These are phyloP conservation scores for Brettanomyces sp. DNA, from an alignment of 805 yeast genomes.

Conservation along the genomic window DNA sequence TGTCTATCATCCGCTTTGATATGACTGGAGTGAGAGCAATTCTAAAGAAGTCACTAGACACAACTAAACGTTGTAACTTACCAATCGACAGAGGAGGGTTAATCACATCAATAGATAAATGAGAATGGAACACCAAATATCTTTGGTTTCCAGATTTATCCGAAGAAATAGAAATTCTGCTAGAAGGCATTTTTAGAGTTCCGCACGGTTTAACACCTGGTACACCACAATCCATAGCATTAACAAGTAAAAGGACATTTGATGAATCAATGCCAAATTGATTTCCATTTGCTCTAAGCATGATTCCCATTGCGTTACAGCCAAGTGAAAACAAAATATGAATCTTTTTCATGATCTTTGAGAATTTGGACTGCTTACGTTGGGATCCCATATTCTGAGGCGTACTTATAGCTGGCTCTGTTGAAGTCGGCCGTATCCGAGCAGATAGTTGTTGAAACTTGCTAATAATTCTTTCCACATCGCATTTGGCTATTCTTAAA, in stretches of 20 bases:
- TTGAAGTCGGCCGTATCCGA: not conserved
- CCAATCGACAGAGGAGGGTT: constrained; percentile 25
- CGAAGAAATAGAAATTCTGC: constrained; percentile 25
- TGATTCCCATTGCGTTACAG: constrained; percentile 5
- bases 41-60: constrained; percentile 52
- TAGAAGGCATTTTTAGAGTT: constrained; percentile 31
- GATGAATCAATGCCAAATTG: constrained; percentile 10
- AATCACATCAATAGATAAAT: constrained; percentile 33
- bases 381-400: not conserved
- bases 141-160: constrained; percentile 30
- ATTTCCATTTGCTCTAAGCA: constrained; percentile 2
- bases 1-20: constrained; percentile 15
- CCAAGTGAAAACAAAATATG: constrained; percentile 1
- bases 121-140: constrained; percentile 36
- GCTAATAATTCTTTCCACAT: not conserved
- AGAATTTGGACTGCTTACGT: not conserved
- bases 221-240: constrained; percentile 10
- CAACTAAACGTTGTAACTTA: constrained; percentile 37
- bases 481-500: not conserved
- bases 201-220: constrained; percentile 26
- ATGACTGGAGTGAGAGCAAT: constrained; percentile 45
- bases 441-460: not conserved
- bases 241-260: constrained; percentile 3
- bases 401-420: not conserved
- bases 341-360: not conserved